A percentile compares a stretch with the other conserved stretches of the same genome.
phyloP scores from a whole-genome alignment of 192 early-diverging fungal genomes.

The Coemansia sp. region DNA sequence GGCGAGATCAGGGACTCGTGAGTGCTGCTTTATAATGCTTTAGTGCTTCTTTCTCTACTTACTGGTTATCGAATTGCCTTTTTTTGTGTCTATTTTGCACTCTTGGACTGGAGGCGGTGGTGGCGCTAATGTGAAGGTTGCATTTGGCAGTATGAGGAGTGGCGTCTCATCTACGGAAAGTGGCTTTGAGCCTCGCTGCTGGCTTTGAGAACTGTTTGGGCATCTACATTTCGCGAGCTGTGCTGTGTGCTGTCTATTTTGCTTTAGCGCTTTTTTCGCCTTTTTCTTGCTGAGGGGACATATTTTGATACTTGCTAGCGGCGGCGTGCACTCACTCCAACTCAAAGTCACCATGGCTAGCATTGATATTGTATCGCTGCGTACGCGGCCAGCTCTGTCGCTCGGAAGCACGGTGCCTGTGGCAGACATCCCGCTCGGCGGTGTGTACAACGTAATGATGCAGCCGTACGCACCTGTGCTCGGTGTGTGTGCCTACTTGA shows the following conservation, averaged over 20 bases:
- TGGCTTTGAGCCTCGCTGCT: too few relatives aligned
- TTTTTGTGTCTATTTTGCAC: too few relatives aligned
- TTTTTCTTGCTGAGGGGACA: too few relatives aligned
- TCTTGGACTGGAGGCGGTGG: too few relatives aligned
- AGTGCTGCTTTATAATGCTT: slow-evolving; percentile 1
- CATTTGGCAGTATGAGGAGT: too few relatives aligned
- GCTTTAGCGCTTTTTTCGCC: not conserved
- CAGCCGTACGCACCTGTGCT: slow-evolving; percentile 63
- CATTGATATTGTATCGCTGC: not conserved
- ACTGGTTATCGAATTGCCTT: too few relatives aligned
- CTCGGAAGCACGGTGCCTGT: slow-evolving; percentile 4
- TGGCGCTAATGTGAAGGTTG: too few relatives aligned
- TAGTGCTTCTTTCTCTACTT: not conserved
- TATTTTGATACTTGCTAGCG: too few relatives aligned
- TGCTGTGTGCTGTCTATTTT: too few relatives aligned
- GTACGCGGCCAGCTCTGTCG: not conserved
- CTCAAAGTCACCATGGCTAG: not conserved
- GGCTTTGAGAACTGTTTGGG: too few relatives aligned
- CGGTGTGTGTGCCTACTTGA: slow-evolving; percentile 35
- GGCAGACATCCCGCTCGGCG: slow-evolving; percentile 62
- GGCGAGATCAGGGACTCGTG: slow-evolving; percentile 46
- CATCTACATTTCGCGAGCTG: too few relatives aligned
- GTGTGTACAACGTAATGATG: slow-evolving; percentile 69
- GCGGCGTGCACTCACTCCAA: not conserved
- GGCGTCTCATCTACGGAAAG: too few relatives aligned